A percentile compares a stretch with the other conserved stretches of the same genome.
These are phyloP conservation scores for Trichosporon faecale DNA, from an alignment of 1,284 basidiomycete species.

Conservation along the genomic window DNA sequence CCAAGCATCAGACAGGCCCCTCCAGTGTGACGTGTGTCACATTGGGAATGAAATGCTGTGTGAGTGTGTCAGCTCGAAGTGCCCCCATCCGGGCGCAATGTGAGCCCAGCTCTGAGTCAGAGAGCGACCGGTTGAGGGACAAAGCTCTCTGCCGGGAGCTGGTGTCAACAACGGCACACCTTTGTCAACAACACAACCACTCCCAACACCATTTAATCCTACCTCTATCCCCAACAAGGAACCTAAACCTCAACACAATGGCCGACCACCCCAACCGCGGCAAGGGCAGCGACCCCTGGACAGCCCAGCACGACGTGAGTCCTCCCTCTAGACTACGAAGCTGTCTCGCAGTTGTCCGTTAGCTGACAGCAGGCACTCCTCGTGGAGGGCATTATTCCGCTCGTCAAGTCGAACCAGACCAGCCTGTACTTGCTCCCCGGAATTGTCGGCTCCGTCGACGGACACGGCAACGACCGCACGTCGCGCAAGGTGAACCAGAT, in stretches of 20 bases:
- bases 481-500: neutral
- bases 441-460: slow-evolving; percentile 14
- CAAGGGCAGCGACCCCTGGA: slow-evolving; percentile 8
- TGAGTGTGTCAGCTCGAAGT: neutral
- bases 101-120: neutral
- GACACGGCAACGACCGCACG: slow-evolving; percentile 13
- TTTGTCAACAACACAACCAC: neutral
- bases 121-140: neutral
- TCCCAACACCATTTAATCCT: neutral
- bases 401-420: neutral
- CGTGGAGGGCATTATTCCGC: neutral
- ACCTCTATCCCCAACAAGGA: neutral
- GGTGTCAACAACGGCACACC: neutral
- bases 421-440: slow-evolving; percentile 7
- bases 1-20: neutral
- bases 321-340: neutral
- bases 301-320: slow-evolving; percentile 5
- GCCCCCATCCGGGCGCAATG: neutral
- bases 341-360: neutral
- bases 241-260: neutral
- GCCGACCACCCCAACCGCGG: neutral
- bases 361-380: slow-evolving; percentile 6
- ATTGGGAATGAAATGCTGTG: neutral
- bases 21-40: neutral
- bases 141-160: neutral